Evolutionary conservation across 176 grass and related monocot species (phyloP).

Genomic region (Carex kokanica): DNA sequence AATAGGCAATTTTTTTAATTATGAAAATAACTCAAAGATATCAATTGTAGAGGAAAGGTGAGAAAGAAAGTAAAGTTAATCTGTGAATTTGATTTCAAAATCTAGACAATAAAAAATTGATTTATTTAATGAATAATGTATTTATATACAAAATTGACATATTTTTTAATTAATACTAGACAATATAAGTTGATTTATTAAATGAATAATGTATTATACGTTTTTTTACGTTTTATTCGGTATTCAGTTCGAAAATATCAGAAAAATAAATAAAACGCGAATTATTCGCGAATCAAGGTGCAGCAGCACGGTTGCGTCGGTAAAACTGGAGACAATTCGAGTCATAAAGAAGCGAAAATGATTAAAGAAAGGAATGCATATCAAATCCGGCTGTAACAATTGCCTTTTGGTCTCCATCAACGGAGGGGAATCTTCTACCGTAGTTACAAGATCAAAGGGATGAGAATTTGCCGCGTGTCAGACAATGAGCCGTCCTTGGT

Average conservation of each 20-base stretch:
- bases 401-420: constrained; percentile 20
- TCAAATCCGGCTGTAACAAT: constrained; percentile 20
- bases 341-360: constrained; percentile 10
- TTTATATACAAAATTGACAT: too few relatives aligned
- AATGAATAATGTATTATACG: too few relatives aligned
- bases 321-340: not conserved
- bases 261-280: too few relatives aligned
- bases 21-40: not conserved
- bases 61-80: too few relatives aligned
- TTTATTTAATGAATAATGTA: too few relatives aligned
- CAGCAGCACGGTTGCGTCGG: not conserved
- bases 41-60: not conserved
- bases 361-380: constrained; percentile 27
- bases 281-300: not conserved
- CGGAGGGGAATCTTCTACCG: not conserved
- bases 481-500: constrained; percentile 5
- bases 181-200: too few relatives aligned
- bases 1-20: not conserved
- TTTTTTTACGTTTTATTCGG: too few relatives aligned
- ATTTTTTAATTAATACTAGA: too few relatives aligned
- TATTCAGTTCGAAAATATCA: too few relatives aligned
- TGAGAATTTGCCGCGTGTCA: not conserved
- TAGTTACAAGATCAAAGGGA: not conserved
- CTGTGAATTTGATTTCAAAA: too few relatives aligned
- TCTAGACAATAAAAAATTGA: too few relatives aligned